A percentile compares a stretch with the other conserved stretches of the same genome.
phyloP scores from a whole-genome alignment of 257 asterid genomes.

The Datura wrightii region DNA sequence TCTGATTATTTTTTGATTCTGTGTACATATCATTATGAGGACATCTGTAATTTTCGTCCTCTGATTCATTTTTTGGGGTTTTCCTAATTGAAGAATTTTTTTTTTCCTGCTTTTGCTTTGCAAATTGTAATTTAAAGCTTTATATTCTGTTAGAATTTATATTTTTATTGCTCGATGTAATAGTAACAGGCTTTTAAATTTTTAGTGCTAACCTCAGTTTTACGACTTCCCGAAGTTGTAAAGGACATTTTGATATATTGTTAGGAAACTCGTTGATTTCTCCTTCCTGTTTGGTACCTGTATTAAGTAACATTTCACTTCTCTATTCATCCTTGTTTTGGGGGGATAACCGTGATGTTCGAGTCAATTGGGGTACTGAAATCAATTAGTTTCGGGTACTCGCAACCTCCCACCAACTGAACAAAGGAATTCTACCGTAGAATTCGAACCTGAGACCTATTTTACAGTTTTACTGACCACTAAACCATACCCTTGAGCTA shows the following conservation, averaged over 20 bases:
- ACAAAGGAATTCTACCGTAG: no score
- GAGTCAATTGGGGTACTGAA: neutral
- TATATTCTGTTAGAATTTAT: conserved; percentile 26
- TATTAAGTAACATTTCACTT: neutral
- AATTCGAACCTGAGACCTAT: neutral
- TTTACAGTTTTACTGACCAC: neutral
- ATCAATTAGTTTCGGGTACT: neutral
- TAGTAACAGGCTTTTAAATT: neutral
- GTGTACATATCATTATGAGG: conserved; percentile 55
- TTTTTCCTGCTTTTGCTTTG: conserved; percentile 25
- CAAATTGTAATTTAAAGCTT: conserved; percentile 23
- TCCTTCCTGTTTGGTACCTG: neutral
- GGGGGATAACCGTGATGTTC: neutral
- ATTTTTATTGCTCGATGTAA: conserved; percentile 23
- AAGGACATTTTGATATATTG: neutral
- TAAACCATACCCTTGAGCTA: neutral
- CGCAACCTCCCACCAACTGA: neutral
- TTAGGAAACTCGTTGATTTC: neutral
- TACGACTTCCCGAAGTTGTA: neutral
- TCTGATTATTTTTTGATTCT: conserved; percentile 39
- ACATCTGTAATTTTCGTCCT: conserved; percentile 42
- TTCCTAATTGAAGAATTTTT: conserved; percentile 18
- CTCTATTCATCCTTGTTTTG: neutral
- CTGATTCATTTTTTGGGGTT: conserved; percentile 30
- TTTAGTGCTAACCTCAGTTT: neutral